Evolutionary conservation across 805 yeast genomes (phyloP).

Genomic region (Yarrowia hollandica): DNA sequence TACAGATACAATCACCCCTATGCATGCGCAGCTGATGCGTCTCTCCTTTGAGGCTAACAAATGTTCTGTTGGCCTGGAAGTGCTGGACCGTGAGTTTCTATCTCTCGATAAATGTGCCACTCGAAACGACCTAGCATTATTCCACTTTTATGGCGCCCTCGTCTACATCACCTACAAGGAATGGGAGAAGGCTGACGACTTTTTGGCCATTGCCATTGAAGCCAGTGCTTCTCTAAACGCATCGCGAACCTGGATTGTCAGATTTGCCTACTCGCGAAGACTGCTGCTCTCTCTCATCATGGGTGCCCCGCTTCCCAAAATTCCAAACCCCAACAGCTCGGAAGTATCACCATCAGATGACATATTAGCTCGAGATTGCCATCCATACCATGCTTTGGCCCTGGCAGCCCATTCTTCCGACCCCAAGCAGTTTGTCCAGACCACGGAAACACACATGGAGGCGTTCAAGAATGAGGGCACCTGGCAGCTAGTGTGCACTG

Average conservation of each 20-base stretch:
- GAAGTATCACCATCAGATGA: slow-evolving; percentile 13
- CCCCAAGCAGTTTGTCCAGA: not conserved
- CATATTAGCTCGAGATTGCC: slow-evolving; percentile 10
- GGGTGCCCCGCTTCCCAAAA: not conserved
- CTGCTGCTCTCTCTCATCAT: slow-evolving; percentile 8
- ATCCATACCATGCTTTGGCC: slow-evolving; percentile 15
- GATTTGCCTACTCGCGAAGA: not conserved
- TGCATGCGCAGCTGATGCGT: slow-evolving; percentile 26
- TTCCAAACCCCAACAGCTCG: slow-evolving; percentile 1
- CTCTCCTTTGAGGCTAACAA: slow-evolving; percentile 9
- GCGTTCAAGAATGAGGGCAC: not conserved
- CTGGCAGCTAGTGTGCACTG: not conserved
- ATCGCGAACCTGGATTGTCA: not conserved
- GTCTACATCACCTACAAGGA: slow-evolving; percentile 29
- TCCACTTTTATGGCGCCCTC: slow-evolving; percentile 33
- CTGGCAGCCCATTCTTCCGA: not conserved
- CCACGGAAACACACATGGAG: slow-evolving; percentile 5
- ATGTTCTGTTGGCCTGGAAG: slow-evolving; percentile 3
- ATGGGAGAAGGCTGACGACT: slow-evolving; percentile 32
- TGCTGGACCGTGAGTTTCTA: slow-evolving; percentile 5
- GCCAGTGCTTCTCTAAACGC: not conserved
- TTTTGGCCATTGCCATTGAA: slow-evolving; percentile 29
- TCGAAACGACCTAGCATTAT: slow-evolving; percentile 10
- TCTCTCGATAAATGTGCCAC: slow-evolving; percentile 11
- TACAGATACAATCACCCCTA: slow-evolving; percentile 17